phyloP scores from a whole-genome alignment of 2,329 filamentous ascomycete genomes.

The Xylaria sp. region DNA sequence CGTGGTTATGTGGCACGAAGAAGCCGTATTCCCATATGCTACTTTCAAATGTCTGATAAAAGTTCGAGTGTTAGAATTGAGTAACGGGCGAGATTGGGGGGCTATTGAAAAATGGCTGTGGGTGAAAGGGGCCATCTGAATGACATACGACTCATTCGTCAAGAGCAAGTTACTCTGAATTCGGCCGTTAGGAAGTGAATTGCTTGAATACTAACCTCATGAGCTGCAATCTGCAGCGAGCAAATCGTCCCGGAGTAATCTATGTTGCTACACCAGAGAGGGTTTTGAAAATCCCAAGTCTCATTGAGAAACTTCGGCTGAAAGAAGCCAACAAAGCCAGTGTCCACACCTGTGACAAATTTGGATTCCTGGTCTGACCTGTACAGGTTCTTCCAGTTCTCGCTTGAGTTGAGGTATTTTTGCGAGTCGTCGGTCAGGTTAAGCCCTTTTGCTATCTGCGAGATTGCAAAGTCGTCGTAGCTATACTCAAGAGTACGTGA shows the following conservation, averaged over 20 bases:
- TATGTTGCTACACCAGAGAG: constrained; percentile 61
- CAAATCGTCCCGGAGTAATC: constrained; percentile 60
- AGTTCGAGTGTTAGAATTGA: neutral
- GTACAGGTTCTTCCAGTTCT: constrained; percentile 70
- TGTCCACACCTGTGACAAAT: constrained; percentile 57
- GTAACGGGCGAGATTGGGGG: neutral
- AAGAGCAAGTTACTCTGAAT: neutral
- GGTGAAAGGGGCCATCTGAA: too few relatives aligned
- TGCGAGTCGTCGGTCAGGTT: constrained; percentile 57
- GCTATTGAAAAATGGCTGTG: neutral
- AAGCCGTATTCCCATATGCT: constrained; percentile 76
- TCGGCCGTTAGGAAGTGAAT: neutral
- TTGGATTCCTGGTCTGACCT: constrained; percentile 60
- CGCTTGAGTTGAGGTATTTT: constrained; percentile 61
- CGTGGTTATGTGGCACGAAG: constrained; percentile 58
- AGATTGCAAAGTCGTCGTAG: constrained; percentile 75
- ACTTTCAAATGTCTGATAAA: constrained; percentile 64
- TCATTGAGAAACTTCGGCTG: constrained; percentile 69
- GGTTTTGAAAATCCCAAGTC: constrained; percentile 71
- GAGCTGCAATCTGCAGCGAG: constrained; percentile 60
- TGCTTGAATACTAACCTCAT: constrained; percentile 45
- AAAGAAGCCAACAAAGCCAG: constrained; percentile 70
- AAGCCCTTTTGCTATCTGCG: constrained; percentile 61
- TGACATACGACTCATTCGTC: neutral
- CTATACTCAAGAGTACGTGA: constrained; percentile 77